A percentile compares a stretch with the other conserved stretches of the same genome.
These are phyloP conservation scores for Zygoascus sp. DNA, from an alignment of 1,139 yeast genomes.

Conservation along the genomic window DNA sequence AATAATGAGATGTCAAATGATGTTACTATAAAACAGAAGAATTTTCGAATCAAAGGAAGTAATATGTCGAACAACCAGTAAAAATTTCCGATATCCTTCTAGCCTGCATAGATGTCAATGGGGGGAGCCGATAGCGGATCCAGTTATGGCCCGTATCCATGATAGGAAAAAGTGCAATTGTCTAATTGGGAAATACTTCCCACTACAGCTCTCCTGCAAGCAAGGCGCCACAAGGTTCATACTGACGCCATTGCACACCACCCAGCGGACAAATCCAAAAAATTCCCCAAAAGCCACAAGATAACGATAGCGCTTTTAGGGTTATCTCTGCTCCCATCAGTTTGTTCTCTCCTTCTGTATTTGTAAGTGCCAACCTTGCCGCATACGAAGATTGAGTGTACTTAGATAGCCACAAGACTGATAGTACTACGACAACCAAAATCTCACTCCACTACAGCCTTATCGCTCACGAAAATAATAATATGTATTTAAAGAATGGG, in stretches of 20 bases:
- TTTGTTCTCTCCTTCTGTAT: not conserved
- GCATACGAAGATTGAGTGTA: not conserved
- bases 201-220: not conserved
- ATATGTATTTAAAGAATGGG: no score
- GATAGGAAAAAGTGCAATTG: not conserved
- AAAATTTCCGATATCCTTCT: no score
- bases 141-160: not conserved
- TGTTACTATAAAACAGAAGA: no score
- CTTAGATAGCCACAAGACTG: no score
- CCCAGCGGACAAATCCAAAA: not conserved
- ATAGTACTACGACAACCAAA: no score
- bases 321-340: not conserved
- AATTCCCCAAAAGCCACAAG: no score
- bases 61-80: no score
- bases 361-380: not conserved
- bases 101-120: not conserved
- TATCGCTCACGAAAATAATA: no score
- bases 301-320: not conserved
- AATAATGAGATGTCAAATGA: no score
- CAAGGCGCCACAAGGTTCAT: not conserved
- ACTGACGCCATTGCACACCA: not conserved
- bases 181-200: not conserved
- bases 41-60: no score
- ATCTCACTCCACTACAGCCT: no score
- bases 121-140: not conserved